Evolutionary conservation across 495 filamentous ascomycete genomes (phyloP), one percentile per base, ranked within the genome.

Genomic region (Amphirosellinia nigrospora): DNA sequence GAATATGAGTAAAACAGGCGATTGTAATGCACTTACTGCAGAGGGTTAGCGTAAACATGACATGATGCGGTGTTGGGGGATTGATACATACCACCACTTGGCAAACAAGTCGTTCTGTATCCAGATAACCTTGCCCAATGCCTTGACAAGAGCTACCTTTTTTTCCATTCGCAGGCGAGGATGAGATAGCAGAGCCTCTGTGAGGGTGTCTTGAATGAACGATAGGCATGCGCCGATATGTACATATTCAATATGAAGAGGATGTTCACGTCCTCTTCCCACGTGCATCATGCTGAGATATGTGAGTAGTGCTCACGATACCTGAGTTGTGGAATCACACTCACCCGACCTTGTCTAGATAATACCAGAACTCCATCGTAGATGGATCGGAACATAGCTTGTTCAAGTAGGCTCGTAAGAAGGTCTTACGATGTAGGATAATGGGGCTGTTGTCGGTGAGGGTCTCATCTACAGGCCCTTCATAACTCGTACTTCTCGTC

Each of bases 21-120:
- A 28, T 61, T 21, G 11, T 21, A 23, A 46, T 68, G 11, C 55
- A 69, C 66, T 69, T 69, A 69, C 66, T 69, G 15, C n/a, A 21
- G 10, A 50, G 4, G 3, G 53, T 68, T 52, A 68, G 66, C 56
- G 11, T 23, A 8, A 61, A 53, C 30, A n/a, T 28, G 9, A 26
- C 16, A 48, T 48, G 19, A 4, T 19, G 43, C n/a, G n/a, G n/a
- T n/a, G n/a, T 0, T 4, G 21, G 6, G 2, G 39, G 36, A n/a
- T 43, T 21, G 23, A 53, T 62, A 69, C 66, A 32, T 62, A 69
- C 66, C 66, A 91, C 87, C 89, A 92, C 79, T 89, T 90, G 10
- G 91, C 89, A 72, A 94, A 92, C 23, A 94, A 81, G 76, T 94
- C 92, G 73, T 92, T 92, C 78, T 93, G 91, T 73, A 92, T 91